These are phyloP conservation scores for Rhexocercosporidium sp. DNA, from an alignment of 2,329 filamentous ascomycete species.

Conservation along the genomic window DNA sequence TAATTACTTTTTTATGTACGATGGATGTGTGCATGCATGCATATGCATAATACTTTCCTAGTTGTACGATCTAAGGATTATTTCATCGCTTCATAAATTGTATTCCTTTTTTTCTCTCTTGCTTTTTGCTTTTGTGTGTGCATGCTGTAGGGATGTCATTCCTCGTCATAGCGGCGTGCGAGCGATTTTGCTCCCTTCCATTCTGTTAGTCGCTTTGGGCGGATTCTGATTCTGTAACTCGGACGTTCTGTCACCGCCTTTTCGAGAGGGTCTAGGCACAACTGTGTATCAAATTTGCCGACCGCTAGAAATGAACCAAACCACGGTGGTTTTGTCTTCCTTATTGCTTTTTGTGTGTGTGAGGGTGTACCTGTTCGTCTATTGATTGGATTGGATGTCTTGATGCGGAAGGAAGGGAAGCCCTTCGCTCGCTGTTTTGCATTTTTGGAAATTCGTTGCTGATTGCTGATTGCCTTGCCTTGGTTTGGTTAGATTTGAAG, in stretches of 20 bases:
- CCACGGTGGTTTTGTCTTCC: too few species aligned
- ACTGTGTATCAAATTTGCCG: too few species aligned
- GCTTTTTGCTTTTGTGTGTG: background rate
- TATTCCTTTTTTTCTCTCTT: background rate
- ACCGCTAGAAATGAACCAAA: background rate
- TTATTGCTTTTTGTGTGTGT: too few species aligned
- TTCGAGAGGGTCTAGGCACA: background rate
- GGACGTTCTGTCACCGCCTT: conserved; percentile 8
- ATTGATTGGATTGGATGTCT: background rate
- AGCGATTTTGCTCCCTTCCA: background rate
- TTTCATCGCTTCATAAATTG: background rate
- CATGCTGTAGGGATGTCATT: background rate
- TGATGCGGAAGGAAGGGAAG: background rate
- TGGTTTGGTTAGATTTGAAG: too few species aligned
- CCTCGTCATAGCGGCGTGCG: conserved; percentile 1
- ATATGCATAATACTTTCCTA: conserved; percentile 12
- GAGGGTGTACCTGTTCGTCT: background rate
- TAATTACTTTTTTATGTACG: background rate
- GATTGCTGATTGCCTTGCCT: background rate
- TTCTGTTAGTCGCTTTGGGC: background rate
- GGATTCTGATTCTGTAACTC: background rate
- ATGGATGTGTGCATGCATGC: background rate
- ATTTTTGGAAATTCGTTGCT: background rate
- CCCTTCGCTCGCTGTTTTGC: background rate
- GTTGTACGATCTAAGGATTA: too few species aligned